A percentile compares a stretch with the other conserved stretches of the same genome.
These are phyloP conservation scores for Eucalyptus pumila DNA, from an alignment of 345 rosid genomes.

Conservation along the genomic window DNA sequence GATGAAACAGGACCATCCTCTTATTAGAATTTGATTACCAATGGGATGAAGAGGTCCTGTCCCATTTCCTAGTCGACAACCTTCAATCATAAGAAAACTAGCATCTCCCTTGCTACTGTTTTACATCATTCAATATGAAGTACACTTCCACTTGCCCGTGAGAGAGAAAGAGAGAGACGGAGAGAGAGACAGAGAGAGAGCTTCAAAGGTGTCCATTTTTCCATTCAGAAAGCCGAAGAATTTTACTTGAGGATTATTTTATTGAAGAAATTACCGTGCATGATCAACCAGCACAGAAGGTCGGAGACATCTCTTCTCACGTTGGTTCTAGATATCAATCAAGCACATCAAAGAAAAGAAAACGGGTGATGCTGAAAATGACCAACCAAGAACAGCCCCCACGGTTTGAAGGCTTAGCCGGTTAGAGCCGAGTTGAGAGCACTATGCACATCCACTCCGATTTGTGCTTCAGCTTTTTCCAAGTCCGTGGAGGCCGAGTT, in stretches of 20 bases:
- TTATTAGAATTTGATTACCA: not conserved
- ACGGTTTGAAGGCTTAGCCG: not conserved
- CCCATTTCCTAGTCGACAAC: not conserved
- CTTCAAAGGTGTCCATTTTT: not conserved
- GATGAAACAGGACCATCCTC: not conserved
- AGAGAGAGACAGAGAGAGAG: not conserved
- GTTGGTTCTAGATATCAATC: not conserved
- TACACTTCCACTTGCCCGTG: not conserved
- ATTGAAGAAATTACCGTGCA: not conserved
- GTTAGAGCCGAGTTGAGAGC: conserved; percentile 53
- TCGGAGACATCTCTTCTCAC: not conserved
- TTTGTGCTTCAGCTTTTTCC: conserved; percentile 96
- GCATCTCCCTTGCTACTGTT: not conserved
- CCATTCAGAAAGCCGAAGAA: not conserved
- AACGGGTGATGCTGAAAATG: not conserved
- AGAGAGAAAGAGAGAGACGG: not conserved
- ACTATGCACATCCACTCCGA: conserved; percentile 27
- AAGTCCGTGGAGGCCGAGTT: conserved; percentile 73
- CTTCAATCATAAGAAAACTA: not conserved
- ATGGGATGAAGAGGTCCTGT: not conserved
- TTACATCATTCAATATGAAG: not conserved
- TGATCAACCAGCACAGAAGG: not conserved
- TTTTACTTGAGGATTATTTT: not conserved
- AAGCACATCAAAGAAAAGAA: not conserved
- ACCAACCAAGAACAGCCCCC: not conserved